Conservation (phyloP, 192 early-diverging fungal genomes). For the Thoreauomyces humboldtii region DNA sequence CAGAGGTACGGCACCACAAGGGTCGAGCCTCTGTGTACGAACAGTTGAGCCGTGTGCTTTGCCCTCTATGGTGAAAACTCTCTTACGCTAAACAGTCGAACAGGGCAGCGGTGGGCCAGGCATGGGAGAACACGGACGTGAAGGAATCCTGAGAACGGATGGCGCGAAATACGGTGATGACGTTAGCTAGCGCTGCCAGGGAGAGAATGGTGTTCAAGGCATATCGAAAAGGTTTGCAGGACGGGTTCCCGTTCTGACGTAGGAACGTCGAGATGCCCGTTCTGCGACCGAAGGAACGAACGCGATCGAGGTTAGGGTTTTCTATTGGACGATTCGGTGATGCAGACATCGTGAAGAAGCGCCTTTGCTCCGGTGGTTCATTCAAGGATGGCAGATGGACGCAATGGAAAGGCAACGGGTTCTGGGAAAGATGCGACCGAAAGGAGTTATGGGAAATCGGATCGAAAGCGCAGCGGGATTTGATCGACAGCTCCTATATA, state of each 20-base stretch:
- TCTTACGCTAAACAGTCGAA: slow-evolving; percentile 10
- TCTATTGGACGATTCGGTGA: no score
- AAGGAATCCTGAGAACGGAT: not conserved
- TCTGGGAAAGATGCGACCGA: no score
- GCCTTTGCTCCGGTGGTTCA: no score
- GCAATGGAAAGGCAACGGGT: no score
- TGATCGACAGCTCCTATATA: no score
- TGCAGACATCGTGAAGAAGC: no score
- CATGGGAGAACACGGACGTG: not conserved
- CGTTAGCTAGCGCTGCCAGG: not conserved
- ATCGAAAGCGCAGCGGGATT: no score
- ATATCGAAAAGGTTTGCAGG: not conserved
- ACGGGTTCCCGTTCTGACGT: not conserved
- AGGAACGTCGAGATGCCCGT: slow-evolving; percentile 6
- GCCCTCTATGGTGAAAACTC: no score
- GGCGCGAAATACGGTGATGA: slow-evolving; percentile 9
- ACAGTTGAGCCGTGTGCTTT: no score
- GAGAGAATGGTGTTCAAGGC: not conserved
- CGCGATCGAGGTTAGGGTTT: no score
- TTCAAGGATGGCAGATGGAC: no score
- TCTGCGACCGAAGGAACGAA: not conserved
- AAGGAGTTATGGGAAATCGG: no score
- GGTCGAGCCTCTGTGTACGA: not conserved
- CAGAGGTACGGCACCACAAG: not conserved
- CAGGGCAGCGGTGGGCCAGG: not conserved